Evolutionary conservation across 345 rosid species (phyloP), one percentile per base, ranked within the genome.

Genomic region (Iberis pinnata): DNA sequence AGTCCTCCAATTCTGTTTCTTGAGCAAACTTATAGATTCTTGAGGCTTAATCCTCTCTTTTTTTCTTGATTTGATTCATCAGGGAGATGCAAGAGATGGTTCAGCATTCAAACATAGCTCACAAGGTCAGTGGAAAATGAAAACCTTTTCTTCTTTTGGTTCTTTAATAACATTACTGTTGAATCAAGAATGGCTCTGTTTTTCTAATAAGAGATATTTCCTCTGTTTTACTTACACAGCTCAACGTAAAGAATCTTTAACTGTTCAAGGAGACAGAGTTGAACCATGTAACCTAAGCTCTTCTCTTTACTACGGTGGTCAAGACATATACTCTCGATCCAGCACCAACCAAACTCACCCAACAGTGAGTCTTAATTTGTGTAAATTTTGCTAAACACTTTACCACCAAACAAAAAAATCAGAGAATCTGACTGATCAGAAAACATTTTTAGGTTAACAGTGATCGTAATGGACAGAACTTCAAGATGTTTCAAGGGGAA

Each of bases 251-350:
- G 86, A 71, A 58, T 68, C 55, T 44, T 75, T 64, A 17, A 70
- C 15, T 27, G 20, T 3, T 1, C 64, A 52, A 27, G 61, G 19
- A 29, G 60, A 59, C 43, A 52, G 49, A 38, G 65, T 32, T 44
- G 70, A 66, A 8, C 65, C 96, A 22, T 90, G 95, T 63, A 81
- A 84, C 70, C 74, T 90, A 61, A 87, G 95, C 68, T 90, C 98
- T 64, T 84, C 96, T 33, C 77, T 90, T 47, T 87, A 87, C 82
- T 84, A 87, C 36, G 96, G 98, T 57, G 96, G 95, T 13, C 98
- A 76, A 77, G 95, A 90, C 56, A 74, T 78, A 32, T 87, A 79
- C 60, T 73, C 86, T 55, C 72, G 47, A 41, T 36, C 78, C 57
- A 64, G 81, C 15, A 77, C 44, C 50, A 64, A 37, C 58, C 76